Evolutionary conservation across 2,329 filamentous ascomycete genomes (phyloP).

Genomic region (Colletotrichum sp.): DNA sequence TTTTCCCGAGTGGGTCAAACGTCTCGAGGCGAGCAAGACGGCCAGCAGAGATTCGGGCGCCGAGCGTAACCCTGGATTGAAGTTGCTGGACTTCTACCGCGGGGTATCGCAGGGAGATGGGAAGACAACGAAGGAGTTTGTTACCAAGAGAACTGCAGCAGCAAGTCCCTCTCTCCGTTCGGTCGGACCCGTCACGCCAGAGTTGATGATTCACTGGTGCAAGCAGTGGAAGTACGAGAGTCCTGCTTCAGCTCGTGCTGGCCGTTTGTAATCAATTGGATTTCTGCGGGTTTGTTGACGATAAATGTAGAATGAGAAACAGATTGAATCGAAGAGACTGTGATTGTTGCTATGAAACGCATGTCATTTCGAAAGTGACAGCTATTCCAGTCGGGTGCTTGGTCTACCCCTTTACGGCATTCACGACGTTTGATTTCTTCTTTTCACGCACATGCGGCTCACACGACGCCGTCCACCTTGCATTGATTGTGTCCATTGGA

Average conservation of each 20-base stretch:
- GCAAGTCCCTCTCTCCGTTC: slow-evolving; percentile 45
- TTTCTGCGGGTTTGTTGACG: background rate
- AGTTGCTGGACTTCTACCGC: slow-evolving; percentile 55
- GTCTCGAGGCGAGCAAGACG: slow-evolving; percentile 43
- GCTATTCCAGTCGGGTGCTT: accelerated
- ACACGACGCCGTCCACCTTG: accelerated
- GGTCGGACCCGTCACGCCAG: slow-evolving; percentile 42
- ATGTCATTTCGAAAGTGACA: background rate
- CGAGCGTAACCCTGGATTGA: slow-evolving; percentile 50
- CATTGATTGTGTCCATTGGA: background rate
- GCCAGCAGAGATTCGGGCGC: slow-evolving; percentile 37
- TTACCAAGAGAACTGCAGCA: slow-evolving; percentile 40
- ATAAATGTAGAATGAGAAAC: background rate
- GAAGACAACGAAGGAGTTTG: slow-evolving; percentile 34
- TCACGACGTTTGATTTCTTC: background rate
- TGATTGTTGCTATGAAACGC: background rate
- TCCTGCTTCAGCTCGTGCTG: background rate
- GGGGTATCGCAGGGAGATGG: slow-evolving; percentile 3
- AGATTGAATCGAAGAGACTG: background rate
- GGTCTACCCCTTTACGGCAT: background rate
- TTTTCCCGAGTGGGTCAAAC: slow-evolving; percentile 48
- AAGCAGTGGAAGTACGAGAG: slow-evolving; percentile 43
- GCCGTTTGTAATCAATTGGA: background rate
- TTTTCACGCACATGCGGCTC: background rate
- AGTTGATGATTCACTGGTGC: slow-evolving; percentile 54